Evolutionary conservation across 2,329 filamentous ascomycete genomes (phyloP).

Genomic region (Fusarium heterosporum): DNA sequence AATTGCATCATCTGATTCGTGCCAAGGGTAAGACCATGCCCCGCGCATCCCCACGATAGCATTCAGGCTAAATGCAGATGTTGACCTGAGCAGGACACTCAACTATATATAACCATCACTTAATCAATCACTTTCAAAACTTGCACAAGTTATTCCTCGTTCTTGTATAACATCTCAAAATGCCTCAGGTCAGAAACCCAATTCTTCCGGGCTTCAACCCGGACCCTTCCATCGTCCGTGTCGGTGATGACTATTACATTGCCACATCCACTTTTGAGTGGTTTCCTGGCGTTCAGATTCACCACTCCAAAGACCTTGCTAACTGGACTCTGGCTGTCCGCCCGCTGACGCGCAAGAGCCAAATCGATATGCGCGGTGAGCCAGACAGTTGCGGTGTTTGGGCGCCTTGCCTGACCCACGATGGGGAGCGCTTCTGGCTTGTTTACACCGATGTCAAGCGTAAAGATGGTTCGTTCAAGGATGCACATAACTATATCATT

Average conservation of each 20-base stretch:
- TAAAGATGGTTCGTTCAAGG: conserved; percentile 74
- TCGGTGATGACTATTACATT: conserved; percentile 66
- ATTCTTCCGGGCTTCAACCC: conserved; percentile 69
- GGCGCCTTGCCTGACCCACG: conserved; percentile 72
- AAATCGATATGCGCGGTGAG: conserved; percentile 69
- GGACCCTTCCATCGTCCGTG: conserved; percentile 65
- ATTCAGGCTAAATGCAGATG: conserved; percentile 38
- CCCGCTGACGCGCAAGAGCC: conserved; percentile 61
- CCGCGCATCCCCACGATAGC: conserved; percentile 13
- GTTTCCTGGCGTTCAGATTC: conserved; percentile 67
- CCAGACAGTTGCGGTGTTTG: conserved; percentile 72
- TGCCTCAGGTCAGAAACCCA: conserved; percentile 64
- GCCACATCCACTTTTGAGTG: conserved; percentile 68
- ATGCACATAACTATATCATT: conserved; percentile 73
- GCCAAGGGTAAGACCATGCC: neutral
- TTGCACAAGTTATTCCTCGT: neutral
- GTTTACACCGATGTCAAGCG: conserved; percentile 76
- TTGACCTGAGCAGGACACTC: neutral
- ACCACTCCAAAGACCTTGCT: conserved; percentile 64
- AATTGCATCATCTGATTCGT: neutral
- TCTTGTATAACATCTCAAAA: conserved; percentile 42
- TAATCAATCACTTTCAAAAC: neutral
- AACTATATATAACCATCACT: conserved; percentile 7
- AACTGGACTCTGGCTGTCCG: conserved; percentile 63
- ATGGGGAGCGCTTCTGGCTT: conserved; percentile 70